Conservation (phyloP, 129 eudicot species). For the Dittrichia graveolens region DNA sequence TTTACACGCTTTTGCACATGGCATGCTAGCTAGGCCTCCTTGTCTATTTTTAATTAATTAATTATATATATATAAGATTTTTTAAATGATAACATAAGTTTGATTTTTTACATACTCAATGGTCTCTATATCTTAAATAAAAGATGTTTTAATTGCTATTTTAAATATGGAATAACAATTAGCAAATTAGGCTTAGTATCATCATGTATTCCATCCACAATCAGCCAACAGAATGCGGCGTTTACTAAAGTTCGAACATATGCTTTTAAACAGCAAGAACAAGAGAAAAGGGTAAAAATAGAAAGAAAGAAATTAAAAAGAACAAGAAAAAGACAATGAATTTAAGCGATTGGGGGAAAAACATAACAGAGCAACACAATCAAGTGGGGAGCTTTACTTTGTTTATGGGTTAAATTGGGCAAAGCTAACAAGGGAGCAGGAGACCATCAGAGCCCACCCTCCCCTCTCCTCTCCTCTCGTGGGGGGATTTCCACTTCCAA, state of each 20-base stretch:
- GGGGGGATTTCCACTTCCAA: constrained; percentile 27
- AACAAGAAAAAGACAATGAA: constrained; percentile 25
- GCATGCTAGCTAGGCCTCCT: constrained; percentile 3
- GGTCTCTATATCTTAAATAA: too few relatives aligned
- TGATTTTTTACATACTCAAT: too few relatives aligned
- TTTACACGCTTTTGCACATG: constrained; percentile 38
- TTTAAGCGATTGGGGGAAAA: constrained; percentile 9
- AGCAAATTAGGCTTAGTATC: neutral
- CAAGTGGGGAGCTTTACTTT: constrained; percentile 12
- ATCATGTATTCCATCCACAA: constrained; percentile 22
- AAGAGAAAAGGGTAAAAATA: constrained; percentile 12
- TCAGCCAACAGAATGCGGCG: constrained; percentile 7
- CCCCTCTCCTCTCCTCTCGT: constrained; percentile 13
- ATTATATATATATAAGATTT: too few relatives aligned
- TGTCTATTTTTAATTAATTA: too few relatives aligned
- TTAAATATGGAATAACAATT: neutral
- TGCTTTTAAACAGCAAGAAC: constrained; percentile 25
- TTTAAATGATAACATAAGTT: neutral
- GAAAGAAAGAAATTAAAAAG: neutral
- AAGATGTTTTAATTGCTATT: neutral
- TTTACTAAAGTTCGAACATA: constrained; percentile 23
- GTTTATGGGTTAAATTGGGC: constrained; percentile 24
- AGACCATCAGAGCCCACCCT: constrained; percentile 30
- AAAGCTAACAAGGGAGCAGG: constrained; percentile 15
- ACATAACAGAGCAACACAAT: constrained; percentile 13